A percentile compares a stretch with the other conserved stretches of the same genome.
phyloP scores from a whole-genome alignment of 1,139 yeast genomes.

The Geotrichum carabidarum region DNA sequence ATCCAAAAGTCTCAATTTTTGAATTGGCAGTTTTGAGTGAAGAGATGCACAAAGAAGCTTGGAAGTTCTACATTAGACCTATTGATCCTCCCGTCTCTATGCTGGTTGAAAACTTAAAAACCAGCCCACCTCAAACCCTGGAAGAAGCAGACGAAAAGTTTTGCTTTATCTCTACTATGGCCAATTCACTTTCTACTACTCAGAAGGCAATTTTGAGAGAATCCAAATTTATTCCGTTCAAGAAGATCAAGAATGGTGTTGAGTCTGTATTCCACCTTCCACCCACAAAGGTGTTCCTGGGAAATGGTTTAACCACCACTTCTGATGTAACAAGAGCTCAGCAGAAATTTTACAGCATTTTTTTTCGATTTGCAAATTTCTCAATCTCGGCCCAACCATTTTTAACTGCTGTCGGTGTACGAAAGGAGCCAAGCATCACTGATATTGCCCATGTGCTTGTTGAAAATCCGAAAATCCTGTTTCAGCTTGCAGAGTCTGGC shows the following conservation, averaged over 20 bases:
- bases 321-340: conserved; percentile 17
- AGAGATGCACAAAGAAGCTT: conserved; percentile 28
- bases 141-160: conserved; percentile 31
- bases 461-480: conserved; percentile 33
- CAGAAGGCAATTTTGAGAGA: conserved; percentile 25
- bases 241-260: background rate
- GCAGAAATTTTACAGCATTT: conserved; percentile 27
- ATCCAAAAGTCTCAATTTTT: conserved; percentile 28
- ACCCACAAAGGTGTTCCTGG: conserved; percentile 31
- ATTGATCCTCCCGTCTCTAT: conserved; percentile 29
- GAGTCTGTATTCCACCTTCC: conserved; percentile 9
- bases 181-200: conserved; percentile 24
- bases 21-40: conserved; percentile 34
- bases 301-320: conserved; percentile 1
- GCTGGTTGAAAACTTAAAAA: conserved; percentile 26
- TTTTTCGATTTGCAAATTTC: conserved; percentile 32
- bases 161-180: conserved; percentile 31
- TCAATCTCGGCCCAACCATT: conserved; percentile 33
- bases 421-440: conserved; percentile 33
- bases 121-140: conserved; percentile 27
- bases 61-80: conserved; percentile 33
- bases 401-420: conserved; percentile 35
- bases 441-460: conserved; percentile 35
- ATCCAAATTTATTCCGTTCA: conserved; percentile 32
- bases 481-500: conserved; percentile 28